Evolutionary conservation across 1,139 yeast species (phyloP), one percentile per base, ranked within the genome.

Genomic region (Nakaseomyces nivariensis): DNA sequence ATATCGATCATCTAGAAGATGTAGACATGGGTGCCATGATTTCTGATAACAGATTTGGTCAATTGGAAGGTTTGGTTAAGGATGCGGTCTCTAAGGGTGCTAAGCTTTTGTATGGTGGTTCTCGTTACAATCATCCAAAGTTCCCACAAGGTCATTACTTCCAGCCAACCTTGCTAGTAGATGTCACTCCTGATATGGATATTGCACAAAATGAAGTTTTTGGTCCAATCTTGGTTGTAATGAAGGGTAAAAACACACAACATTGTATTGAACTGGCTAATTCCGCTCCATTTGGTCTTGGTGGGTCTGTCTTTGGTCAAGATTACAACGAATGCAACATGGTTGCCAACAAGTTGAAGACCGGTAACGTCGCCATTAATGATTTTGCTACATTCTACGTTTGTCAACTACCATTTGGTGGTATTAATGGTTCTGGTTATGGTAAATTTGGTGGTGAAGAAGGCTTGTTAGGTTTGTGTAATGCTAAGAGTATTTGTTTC

Each of bases 361-460:
- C 90, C 49, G 98, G 98, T 27, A 92, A 88, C 61, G 96, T 92
- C 45, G 96, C 97, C 5, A 86, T 92, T 54, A 92, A 92, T 66
- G 98, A 92, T 68, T 92, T 92, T 73, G 98, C 97, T 5, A 90
- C 97, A 0, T 92, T 79, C 63, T 90, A 90, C 61, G 88, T 92
- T 33, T 92, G 97, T 56, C 97, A 92, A 69, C 74, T 90, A 58
- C 98, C 98, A 38, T 92, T 92, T 70, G 98, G 98, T 50, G 98
- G 98, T 31, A 78, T 79, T 33, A 84, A 84, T 58, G 92, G 90
- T 47, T 85, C 96, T 7, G 98, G 98, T 0, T 92, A 88, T 62
- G 97, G 97, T 49, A 90, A 89, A 65, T 92, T 92, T 71, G 96
- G 96, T 31, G 97, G 98, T 38, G 95, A 85, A 64, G 98, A 92